Evolutionary conservation across 805 yeast species (phyloP), one percentile per base, ranked within the genome.

Genomic region (Peterozyma xylosa): DNA sequence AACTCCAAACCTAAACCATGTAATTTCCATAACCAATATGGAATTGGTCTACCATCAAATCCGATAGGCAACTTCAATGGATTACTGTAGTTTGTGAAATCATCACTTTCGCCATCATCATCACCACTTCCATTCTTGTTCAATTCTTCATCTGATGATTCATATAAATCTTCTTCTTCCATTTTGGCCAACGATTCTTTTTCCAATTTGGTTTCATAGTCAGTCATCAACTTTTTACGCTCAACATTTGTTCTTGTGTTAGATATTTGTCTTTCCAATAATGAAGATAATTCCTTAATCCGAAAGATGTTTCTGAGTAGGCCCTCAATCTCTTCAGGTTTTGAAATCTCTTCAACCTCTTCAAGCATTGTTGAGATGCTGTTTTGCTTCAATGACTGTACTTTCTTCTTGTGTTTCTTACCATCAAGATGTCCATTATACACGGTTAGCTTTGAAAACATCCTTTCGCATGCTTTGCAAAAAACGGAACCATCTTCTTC

Each of bases 1-100:
- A 78, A 86, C 42, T 74, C 77, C 37, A 76, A 72, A 45, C 85
- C 85, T 10, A 90, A 68, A 0, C 99, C 99, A 54, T 88, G 89
- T 38, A 90, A 67, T 60, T 90, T 93, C 70, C 79, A 90, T 29
- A 93, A 67, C 99, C 99, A 93, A 43, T 72, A 78, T 1, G 99
- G 99, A 29, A 93, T 87, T 1, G 97, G 97, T 35, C 73, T 74
- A 0, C 97, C 97, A 61, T 90, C 97, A 15, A 86, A 74, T 0
- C 96, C 98, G 0, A 86, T 42, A 0, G 96, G 96, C 44, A 86
- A 60, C 45, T 82, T 76, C 45, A 76, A 65, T 15, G 81, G 78
- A 47, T 72, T 71, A 21, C 35, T 29, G 15, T 44, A 37, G 30
- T 52, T 52, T 42, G 55, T 59, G 30, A 57, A 55, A 15, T 55